A percentile compares a stretch with the other conserved stretches of the same genome.
Evolutionary conservation across 306 rosid genomes (phyloP).

Genomic region (Arachis hypogaea): DNA sequence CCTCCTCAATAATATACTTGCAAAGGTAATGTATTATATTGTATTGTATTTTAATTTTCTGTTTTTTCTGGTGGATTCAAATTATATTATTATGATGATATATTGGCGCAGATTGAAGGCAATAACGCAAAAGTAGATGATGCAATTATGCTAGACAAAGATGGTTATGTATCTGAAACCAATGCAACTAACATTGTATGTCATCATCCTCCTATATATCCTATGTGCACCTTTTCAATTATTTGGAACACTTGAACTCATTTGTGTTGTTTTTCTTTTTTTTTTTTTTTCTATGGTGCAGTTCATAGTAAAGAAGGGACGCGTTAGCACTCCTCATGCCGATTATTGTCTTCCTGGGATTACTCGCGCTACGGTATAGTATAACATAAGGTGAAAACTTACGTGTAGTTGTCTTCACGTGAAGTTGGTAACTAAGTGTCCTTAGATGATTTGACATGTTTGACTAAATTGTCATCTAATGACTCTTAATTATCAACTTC

Average conservation of each 20-base stretch:
- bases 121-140: conserved; percentile 83
- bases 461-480: no score
- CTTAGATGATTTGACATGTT: no score
- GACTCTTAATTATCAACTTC: no score
- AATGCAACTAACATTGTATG: conserved; percentile 88
- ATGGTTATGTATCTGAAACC: conserved; percentile 87
- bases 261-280: background rate
- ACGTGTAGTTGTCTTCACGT: no score
- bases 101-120: conserved; percentile 73
- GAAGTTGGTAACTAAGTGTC: no score
- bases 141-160: conserved; percentile 88
- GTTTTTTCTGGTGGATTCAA: no score
- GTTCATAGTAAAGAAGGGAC: conserved; percentile 80
- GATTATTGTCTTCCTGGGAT: conserved; percentile 93
- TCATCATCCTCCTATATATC: background rate
- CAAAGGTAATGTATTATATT: conserved; percentile 60
- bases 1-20: conserved; percentile 86
- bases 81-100: no score
- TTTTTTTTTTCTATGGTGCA: conserved; percentile 33
- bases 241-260: conserved; percentile 12
- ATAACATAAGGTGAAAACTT: no score
- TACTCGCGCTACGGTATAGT: conserved; percentile 69
- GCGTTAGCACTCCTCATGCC: conserved; percentile 79
- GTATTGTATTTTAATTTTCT: no score
- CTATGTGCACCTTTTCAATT: background rate